Evolutionary conservation across 371 early-diverging fungal species (phyloP).

Genomic region (Syncephalastrum contaminatum): DNA sequence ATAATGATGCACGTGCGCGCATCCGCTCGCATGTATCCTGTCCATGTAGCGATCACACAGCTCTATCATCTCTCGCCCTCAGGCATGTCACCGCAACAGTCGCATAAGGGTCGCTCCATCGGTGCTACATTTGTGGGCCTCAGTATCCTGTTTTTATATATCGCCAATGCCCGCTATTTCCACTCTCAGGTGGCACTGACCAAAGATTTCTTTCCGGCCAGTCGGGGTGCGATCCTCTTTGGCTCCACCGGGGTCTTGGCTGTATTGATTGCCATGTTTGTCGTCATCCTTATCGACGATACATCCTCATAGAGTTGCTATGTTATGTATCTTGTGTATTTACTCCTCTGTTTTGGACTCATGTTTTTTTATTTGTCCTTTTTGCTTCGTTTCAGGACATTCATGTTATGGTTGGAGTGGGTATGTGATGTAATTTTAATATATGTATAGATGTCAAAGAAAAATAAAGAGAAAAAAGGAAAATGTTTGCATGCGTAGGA

Average conservation of each 20-base stretch:
- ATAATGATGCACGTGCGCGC: background rate
- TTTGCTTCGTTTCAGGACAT: too few relatives aligned
- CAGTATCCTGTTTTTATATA: conserved; percentile 63
- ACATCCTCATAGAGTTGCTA: background rate
- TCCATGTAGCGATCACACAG: conserved; percentile 61
- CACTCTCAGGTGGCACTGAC: conserved; percentile 68
- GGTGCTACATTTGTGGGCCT: conserved; percentile 65
- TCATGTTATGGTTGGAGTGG: background rate
- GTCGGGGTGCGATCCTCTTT: conserved; percentile 61
- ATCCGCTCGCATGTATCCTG: background rate
- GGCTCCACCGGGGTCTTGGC: conserved; percentile 47
- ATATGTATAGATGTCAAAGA: conserved; percentile 1
- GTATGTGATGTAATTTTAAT: background rate
- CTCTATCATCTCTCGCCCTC: conserved; percentile 56
- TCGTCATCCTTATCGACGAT: conserved; percentile 18
- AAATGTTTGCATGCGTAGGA: background rate
- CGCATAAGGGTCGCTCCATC: conserved; percentile 39
- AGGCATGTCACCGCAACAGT: conserved; percentile 11
- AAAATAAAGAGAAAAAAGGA: conserved; percentile 1
- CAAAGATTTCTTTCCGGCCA: conserved; percentile 70
- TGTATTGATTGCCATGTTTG: conserved; percentile 49
- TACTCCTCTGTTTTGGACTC: background rate
- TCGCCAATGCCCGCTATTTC: conserved; percentile 75
- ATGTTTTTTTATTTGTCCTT: too few relatives aligned
- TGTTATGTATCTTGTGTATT: background rate